Evolutionary conservation across 1,284 basidiomycete species (phyloP).

Genomic region (Melampsora americana): DNA sequence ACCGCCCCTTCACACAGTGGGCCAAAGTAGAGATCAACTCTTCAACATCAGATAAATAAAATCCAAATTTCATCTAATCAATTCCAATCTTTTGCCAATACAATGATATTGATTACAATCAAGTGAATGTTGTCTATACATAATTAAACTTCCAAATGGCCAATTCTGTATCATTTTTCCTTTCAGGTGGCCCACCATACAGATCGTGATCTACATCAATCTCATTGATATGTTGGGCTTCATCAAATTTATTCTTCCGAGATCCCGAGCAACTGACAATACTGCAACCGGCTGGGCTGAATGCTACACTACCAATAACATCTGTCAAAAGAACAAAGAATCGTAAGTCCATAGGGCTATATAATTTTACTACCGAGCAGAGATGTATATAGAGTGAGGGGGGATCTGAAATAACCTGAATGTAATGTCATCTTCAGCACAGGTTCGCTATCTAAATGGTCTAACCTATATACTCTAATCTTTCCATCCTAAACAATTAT

Average conservation of each 20-base stretch:
- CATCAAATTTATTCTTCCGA: conserved; percentile 7
- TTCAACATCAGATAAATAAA: too few species aligned
- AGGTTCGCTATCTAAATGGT: conserved; percentile 12
- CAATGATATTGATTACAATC: too few species aligned
- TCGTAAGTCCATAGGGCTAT: not conserved
- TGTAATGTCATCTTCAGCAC: conserved; percentile 31
- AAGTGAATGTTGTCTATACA: not conserved
- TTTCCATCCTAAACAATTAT: conserved; percentile 30
- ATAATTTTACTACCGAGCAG: not conserved
- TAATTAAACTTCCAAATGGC: not conserved
- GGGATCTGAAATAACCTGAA: conserved; percentile 7
- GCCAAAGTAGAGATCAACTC: too few species aligned
- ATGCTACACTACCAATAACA: conserved; percentile 29
- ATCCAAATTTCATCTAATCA: too few species aligned
- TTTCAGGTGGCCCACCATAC: not conserved
- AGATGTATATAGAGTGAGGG: not conserved
- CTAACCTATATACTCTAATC: conserved; percentile 29
- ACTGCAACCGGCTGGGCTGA: conserved; percentile 21
- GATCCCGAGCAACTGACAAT: conserved; percentile 39
- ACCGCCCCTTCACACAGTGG: too few species aligned
- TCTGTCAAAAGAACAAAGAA: conserved; percentile 9
- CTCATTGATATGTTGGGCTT: not conserved
- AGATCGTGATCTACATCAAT: not conserved
- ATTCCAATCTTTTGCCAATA: too few species aligned
- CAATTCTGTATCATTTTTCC: not conserved